A percentile compares a stretch with the other conserved stretches of the same genome.
phyloP scores from a whole-genome alignment of 345 rosid species.

The Anacardium occidentale region DNA sequence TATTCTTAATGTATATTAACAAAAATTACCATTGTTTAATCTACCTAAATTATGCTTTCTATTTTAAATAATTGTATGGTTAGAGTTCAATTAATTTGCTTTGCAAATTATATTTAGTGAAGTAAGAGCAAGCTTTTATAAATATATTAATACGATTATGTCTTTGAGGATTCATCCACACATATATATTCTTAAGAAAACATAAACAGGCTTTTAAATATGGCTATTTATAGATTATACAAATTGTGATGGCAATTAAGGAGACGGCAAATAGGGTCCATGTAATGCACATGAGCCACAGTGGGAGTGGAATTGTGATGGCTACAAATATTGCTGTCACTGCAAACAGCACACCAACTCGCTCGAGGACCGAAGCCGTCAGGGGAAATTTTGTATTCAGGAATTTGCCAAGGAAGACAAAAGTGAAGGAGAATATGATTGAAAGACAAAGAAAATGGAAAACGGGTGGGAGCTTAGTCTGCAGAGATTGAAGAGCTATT shows the following conservation, averaged over 20 bases:
- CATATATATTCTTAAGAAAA: too few species aligned
- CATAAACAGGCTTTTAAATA: too few species aligned
- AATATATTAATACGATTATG: too few species aligned
- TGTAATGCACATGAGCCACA: background rate
- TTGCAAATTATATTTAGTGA: too few species aligned
- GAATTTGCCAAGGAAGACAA: background rate
- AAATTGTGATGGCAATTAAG: background rate
- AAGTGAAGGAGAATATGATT: constrained; percentile 4
- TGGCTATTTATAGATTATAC: background rate
- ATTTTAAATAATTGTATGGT: too few species aligned
- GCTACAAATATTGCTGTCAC: background rate
- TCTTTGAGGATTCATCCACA: too few species aligned
- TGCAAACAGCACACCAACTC: background rate
- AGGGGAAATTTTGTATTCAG: background rate
- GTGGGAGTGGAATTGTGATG: background rate
- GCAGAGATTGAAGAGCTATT: constrained; percentile 1
- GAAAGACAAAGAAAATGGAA: background rate
- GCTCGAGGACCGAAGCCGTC: background rate
- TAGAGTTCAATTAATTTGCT: too few species aligned
- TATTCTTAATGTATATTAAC: too few species aligned
- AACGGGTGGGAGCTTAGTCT: background rate
- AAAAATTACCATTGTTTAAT: too few species aligned
- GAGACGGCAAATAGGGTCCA: background rate
- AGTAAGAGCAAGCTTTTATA: too few species aligned
- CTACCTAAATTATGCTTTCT: too few species aligned